phyloP scores from a whole-genome alignment of 805 yeast species.

The Candida qinlingensis region DNA sequence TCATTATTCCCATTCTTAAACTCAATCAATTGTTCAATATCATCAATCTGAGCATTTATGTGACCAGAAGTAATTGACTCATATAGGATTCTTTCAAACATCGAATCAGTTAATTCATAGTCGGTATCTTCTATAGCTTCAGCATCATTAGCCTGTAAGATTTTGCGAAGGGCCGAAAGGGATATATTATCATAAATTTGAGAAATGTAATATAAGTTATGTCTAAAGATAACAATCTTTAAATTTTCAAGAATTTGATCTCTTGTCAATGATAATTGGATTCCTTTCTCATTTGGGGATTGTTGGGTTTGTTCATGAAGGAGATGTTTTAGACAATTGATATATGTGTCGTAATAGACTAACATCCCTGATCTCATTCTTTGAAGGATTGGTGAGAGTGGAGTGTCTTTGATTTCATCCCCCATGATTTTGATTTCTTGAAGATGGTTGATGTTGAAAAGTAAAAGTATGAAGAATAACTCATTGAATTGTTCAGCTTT shows the following conservation, averaged over 20 bases:
- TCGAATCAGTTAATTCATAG: slow-evolving; percentile 1
- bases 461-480: slow-evolving; percentile 4
- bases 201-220: slow-evolving; percentile 2
- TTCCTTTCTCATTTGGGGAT: neutral
- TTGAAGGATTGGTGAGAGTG: neutral
- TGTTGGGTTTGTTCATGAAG: neutral
- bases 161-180: neutral
- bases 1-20: slow-evolving; percentile 4
- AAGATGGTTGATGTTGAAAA: slow-evolving; percentile 5
- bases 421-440: neutral
- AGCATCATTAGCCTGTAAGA: slow-evolving; percentile 1
- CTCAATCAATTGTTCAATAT: slow-evolving; percentile 16
- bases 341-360: slow-evolving; percentile 4
- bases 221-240: slow-evolving; percentile 2
- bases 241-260: slow-evolving; percentile 1
- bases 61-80: slow-evolving; percentile 5
- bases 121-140: neutral
- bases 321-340: neutral
- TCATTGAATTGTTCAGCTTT: neutral
- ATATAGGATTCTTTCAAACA: slow-evolving; percentile 4
- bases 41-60: slow-evolving; percentile 22
- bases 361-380: slow-evolving; percentile 1
- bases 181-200: slow-evolving; percentile 6
- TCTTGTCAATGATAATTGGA: slow-evolving; percentile 2
- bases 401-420: neutral